Base-by-base conservation (phyloP, 192 early-diverging fungal species). In the Coemansia sp. region DNA sequence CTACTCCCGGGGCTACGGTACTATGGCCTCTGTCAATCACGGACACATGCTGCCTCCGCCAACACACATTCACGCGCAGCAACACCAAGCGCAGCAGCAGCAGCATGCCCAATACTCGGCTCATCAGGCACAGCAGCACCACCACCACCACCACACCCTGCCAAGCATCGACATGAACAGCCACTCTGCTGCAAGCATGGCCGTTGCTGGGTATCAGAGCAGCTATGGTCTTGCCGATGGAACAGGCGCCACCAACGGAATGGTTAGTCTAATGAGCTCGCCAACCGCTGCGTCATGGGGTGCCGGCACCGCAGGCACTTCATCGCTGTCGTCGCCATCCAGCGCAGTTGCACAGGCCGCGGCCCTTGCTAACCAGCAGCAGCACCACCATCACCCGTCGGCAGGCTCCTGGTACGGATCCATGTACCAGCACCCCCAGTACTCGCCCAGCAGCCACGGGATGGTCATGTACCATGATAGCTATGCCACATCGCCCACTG, bases 401-500 rank as follows among this genome's bases (percentile, higher is more conserved):
- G 63, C 62, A 1, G 61, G 57, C 59, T 70, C 78, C 17, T 81
- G 78, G 78, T 81, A 81, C 46, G 61, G 69, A 29, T 65, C 73
- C 15, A 65, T 81, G 66, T 81, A 81, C 66, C 73, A 75, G 63
- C 78, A 71, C 50, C 56, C 69, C 14, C 78, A 75, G 69, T 81
- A 81, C 67, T 75, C 78, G 67, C 78, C 78, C 9, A 64, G 69
- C 19, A 49, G 62, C 46, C 79, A 82, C 34, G 54, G 54, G 54
- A 82, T 82, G 79, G 71, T 82, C 50, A 74, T 82, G 79, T 82
- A 82, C 63, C 71, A 76, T 52, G 74, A 76, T 45, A 58, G 66
- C 66, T 82, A 82, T 43, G 75, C 79, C 32, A 60, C 68, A 54
- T 70, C 79, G 63, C 71, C 74, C 38, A 65, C 73, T 0, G 76